phyloP scores from a whole-genome alignment of 2,329 filamentous ascomycete genomes.

The Didymella exigua region DNA sequence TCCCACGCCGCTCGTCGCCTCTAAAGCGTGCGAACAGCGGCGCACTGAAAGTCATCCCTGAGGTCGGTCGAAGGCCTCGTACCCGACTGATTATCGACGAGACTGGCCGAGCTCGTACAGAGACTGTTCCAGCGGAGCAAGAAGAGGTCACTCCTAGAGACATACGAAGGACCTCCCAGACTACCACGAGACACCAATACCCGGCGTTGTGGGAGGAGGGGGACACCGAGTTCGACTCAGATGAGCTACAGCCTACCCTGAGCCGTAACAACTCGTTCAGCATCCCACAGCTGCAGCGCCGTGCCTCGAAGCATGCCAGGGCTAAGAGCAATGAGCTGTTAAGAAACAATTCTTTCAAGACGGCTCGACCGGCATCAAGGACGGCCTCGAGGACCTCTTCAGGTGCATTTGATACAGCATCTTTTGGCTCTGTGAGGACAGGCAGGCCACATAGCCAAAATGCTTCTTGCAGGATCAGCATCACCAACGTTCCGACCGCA shows the following conservation, averaged over 20 bases:
- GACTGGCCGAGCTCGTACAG: conserved; percentile 54
- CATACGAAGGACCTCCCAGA: conserved; percentile 30
- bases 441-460: conserved; percentile 31
- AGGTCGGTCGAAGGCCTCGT: conserved; percentile 49
- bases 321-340: conserved; percentile 38
- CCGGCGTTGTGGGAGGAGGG: conserved; percentile 53
- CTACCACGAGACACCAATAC: conserved; percentile 46
- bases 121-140: conserved; percentile 49
- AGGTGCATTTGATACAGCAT: conserved; percentile 39
- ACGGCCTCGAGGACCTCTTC: conserved; percentile 25
- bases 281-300: conserved; percentile 39
- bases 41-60: conserved; percentile 54
- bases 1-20: conserved; percentile 54
- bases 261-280: conserved; percentile 47
- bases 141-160: conserved; percentile 41
- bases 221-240: conserved; percentile 47
- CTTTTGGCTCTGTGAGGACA: conserved; percentile 39
- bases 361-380: conserved; percentile 41
- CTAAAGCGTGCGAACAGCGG: conserved; percentile 52
- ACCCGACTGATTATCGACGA: conserved; percentile 57
- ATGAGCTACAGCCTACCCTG: conserved; percentile 37
- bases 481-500: conserved; percentile 38
- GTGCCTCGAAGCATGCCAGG: conserved; percentile 45
- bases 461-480: conserved; percentile 38
- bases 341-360: conserved; percentile 41